Conservation (phyloP, 1,139 yeast genomes). For the Scheffersomyces parashehatae region DNA sequence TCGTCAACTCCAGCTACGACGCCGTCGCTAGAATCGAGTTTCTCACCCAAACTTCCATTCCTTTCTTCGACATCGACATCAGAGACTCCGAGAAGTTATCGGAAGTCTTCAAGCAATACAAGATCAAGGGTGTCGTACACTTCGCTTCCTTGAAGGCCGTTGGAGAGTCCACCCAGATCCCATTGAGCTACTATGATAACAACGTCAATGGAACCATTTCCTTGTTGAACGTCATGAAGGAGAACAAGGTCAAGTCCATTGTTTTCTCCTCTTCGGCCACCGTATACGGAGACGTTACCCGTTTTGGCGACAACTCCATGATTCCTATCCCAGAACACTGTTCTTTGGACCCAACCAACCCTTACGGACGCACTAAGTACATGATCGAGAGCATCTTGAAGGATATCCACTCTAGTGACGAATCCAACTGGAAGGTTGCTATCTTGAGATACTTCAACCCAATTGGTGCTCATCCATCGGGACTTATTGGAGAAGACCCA, state of each 20-base stretch:
- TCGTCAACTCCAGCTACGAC: conserved; percentile 67
- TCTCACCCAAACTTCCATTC: conserved; percentile 49
- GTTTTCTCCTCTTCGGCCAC: conserved; percentile 84
- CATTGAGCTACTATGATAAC: conserved; percentile 70
- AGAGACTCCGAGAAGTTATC: conserved; percentile 50
- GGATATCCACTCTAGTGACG: conserved; percentile 54
- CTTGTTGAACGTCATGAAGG: conserved; percentile 55
- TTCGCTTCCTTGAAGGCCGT: conserved; percentile 90
- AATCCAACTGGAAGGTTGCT: conserved; percentile 56
- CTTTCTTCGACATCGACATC: conserved; percentile 63
- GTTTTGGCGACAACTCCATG: conserved; percentile 58
- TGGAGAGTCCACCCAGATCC: conserved; percentile 74
- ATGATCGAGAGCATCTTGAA: conserved; percentile 63
- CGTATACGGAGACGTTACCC: conserved; percentile 80
- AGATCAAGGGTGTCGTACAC: conserved; percentile 66
- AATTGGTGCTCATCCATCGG: conserved; percentile 84
- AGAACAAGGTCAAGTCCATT: conserved; percentile 50
- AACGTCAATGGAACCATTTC: conserved; percentile 68
- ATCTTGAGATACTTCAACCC: conserved; percentile 78
- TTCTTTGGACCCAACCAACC: conserved; percentile 75
- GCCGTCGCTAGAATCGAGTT: conserved; percentile 67
- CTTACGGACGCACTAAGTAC: conserved; percentile 74
- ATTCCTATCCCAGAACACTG: conserved; percentile 81
- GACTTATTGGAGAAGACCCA: conserved; percentile 79
- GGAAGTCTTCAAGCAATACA: conserved; percentile 49